phyloP scores from a whole-genome alignment of 31 red algal species.

The Pterothamnion heteromorphum region DNA sequence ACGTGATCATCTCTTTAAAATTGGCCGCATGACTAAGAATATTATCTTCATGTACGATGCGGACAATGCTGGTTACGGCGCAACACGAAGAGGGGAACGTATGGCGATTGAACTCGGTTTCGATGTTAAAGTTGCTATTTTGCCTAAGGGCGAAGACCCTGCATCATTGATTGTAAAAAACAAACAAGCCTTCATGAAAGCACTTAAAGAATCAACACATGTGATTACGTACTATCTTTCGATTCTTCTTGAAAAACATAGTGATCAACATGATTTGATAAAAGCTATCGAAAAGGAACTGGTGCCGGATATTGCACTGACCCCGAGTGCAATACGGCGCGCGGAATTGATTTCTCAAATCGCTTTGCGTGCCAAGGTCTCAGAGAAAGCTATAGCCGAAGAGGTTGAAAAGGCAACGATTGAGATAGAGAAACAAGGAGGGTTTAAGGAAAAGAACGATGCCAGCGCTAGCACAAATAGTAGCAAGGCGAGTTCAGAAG shows the following conservation, averaged over 20 bases:
- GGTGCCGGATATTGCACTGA: too few relatives aligned
- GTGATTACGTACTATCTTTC: background rate
- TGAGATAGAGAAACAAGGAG: constrained; percentile 6
- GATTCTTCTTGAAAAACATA: too few relatives aligned
- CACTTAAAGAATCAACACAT: background rate
- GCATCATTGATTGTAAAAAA: background rate
- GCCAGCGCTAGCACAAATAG: too few relatives aligned
- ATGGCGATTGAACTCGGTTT: background rate
- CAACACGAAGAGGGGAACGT: background rate
- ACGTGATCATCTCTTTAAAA: constrained; percentile 53
- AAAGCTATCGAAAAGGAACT: too few relatives aligned
- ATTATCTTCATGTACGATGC: constrained; percentile 74
- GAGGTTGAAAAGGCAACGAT: background rate
- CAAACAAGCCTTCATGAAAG: background rate
- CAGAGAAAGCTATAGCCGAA: background rate
- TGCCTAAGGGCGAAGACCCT: background rate
- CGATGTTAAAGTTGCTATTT: background rate
- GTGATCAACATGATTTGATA: too few relatives aligned
- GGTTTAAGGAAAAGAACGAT: too few relatives aligned
- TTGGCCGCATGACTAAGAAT: constrained; percentile 44
- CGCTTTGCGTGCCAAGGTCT: background rate
- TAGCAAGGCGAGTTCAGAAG: too few relatives aligned
- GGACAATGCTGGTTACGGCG: constrained; percentile 65
- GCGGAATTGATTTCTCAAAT: too few relatives aligned
- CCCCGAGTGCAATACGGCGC: too few relatives aligned